These are phyloP conservation scores for Neofusicoccum sp. DNA, from an alignment of 2,329 filamentous ascomycete species.

Conservation along the genomic window DNA sequence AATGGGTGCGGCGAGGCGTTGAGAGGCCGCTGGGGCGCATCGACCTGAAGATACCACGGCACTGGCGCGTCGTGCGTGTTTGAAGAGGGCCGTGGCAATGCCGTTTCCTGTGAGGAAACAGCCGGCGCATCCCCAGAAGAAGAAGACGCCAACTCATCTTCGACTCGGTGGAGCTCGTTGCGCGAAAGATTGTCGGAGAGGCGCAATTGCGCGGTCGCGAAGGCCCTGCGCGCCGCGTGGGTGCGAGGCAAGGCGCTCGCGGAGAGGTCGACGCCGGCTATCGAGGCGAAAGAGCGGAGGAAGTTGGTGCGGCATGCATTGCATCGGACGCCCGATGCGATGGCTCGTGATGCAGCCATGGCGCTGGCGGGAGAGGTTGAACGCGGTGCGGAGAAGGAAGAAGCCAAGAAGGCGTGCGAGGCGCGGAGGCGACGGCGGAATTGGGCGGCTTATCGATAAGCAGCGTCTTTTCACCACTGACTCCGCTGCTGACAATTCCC, in stretches of 20 bases:
- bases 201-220: background rate
- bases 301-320: slow-evolving; percentile 23
- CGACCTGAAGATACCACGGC: slow-evolving; percentile 86
- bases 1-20: slow-evolving; percentile 34
- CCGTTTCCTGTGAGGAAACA: too few species aligned
- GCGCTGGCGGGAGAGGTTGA: background rate
- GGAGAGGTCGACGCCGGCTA: slow-evolving; percentile 3
- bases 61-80: slow-evolving; percentile 29
- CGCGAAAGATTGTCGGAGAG: background rate
- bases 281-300: background rate
- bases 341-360: slow-evolving; percentile 28
- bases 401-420: background rate
- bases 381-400: background rate
- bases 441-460: slow-evolving; percentile 14
- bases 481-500: slow-evolving; percentile 15
- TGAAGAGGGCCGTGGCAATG: too few species aligned
- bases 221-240: slow-evolving; percentile 8
- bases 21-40: slow-evolving; percentile 39
- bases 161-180: background rate
- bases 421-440: background rate
- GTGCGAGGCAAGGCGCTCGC: background rate
- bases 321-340: slow-evolving; percentile 27
- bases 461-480: background rate
- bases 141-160: background rate
- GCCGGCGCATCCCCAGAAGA: too few species aligned